Percentiles rank a stretch among this genome's conserved stretches.
Evolutionary conservation across 106 monocot genomes (phyloP).

Genomic region (Apostasia ramifera): DNA sequence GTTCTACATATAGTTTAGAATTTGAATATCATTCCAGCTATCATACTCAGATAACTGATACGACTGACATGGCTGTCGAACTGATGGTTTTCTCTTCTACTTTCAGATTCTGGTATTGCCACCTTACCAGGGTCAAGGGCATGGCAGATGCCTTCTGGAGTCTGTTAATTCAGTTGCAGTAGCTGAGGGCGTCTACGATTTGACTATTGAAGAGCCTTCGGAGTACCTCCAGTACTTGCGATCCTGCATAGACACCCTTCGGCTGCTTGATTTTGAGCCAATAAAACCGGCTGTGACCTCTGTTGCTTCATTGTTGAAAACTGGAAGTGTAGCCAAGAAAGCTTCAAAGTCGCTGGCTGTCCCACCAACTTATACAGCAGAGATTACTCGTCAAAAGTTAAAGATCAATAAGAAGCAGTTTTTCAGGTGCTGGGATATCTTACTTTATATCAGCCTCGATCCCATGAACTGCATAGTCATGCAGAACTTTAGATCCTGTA

Average conservation of each 20-base stretch:
- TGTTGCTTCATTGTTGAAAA: slow-evolving; percentile 45
- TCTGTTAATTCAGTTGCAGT: slow-evolving; percentile 58
- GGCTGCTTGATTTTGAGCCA: slow-evolving; percentile 54
- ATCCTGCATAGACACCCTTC: slow-evolving; percentile 59
- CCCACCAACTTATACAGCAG: slow-evolving; percentile 34
- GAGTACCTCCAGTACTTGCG: slow-evolving; percentile 87
- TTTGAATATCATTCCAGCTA: too few species aligned
- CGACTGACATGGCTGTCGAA: background rate
- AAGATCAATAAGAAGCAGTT: slow-evolving; percentile 95
- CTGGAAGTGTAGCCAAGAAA: slow-evolving; percentile 18
- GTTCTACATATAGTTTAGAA: too few species aligned
- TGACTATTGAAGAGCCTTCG: slow-evolving; percentile 96
- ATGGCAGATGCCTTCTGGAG: slow-evolving; percentile 72
- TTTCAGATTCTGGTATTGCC: slow-evolving; percentile 85
- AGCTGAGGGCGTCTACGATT: slow-evolving; percentile 69
- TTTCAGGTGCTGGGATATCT: slow-evolving; percentile 75
- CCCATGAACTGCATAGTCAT: slow-evolving; percentile 23
- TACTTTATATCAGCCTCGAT: slow-evolving; percentile 63
- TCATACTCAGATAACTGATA: too few species aligned
- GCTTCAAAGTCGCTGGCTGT: slow-evolving; percentile 25
- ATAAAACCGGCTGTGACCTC: slow-evolving; percentile 31
- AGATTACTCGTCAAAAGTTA: slow-evolving; percentile 55
- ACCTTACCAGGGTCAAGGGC: slow-evolving; percentile 63
- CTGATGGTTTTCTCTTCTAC: slow-evolving; percentile 10
- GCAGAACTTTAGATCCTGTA: slow-evolving; percentile 47